A percentile compares a stretch with the other conserved stretches of the same genome.
Conservation (phyloP, 495 filamentous ascomycete genomes). For the Daldinia decipiens region DNA sequence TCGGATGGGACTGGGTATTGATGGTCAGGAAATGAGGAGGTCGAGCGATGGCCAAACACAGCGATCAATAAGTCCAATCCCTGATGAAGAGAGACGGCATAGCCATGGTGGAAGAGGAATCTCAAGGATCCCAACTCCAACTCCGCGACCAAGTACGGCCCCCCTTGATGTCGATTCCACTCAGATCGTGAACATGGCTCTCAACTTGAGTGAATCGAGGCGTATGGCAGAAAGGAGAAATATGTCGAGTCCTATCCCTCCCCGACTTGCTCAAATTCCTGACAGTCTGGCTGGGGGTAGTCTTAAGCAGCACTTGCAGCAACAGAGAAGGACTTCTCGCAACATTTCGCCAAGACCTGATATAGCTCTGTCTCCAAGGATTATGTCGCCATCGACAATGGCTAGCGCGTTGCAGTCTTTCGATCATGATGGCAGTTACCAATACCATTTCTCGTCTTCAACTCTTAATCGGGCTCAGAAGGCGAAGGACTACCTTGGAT, state of each 20-base stretch:
- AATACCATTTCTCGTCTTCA: conserved; percentile 76
- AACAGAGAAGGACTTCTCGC: conserved; percentile 67
- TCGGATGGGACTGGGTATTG: conserved; percentile 33
- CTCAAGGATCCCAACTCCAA: conserved; percentile 39
- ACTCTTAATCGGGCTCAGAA: conserved; percentile 82
- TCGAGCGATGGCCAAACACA: conserved; percentile 22
- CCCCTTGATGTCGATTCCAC: conserved; percentile 75
- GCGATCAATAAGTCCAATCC: conserved; percentile 21
- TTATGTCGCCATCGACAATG: conserved; percentile 48
- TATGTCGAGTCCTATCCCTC: conserved; percentile 61
- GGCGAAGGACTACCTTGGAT: conserved; percentile 79
- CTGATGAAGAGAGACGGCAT: conserved; percentile 33
- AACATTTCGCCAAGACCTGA: conserved; percentile 67
- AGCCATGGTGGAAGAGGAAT: conserved; percentile 30
- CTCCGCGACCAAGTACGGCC: conserved; percentile 39
- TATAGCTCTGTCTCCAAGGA: conserved; percentile 49
- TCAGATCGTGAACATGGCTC: conserved; percentile 89
- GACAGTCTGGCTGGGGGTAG: conserved; percentile 61
- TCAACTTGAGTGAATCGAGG: conserved; percentile 87
- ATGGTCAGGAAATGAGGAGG: conserved; percentile 25
- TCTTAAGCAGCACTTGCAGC: conserved; percentile 71
- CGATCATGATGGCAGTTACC: conserved; percentile 56
- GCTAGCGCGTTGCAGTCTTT: conserved; percentile 57
- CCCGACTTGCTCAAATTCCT: conserved; percentile 55
- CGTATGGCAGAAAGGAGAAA: conserved; percentile 67